Percentiles rank a stretch among this genome's conserved stretches.
Evolutionary conservation across 768 basidiomycete genomes (phyloP).

Genomic region (Mycena floridula): DNA sequence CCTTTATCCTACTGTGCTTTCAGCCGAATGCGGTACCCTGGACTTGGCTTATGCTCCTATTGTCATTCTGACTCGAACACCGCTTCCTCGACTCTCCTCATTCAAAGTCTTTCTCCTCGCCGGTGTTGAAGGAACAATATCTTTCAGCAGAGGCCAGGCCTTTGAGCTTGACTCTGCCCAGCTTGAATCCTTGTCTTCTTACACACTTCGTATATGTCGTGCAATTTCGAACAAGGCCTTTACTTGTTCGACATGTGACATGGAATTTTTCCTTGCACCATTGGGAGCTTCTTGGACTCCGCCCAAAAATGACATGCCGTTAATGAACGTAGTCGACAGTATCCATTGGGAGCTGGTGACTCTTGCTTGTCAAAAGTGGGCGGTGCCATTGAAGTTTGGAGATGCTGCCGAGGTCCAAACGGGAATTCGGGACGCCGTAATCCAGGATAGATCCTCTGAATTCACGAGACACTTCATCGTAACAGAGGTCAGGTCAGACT

Average conservation of each 20-base stretch:
- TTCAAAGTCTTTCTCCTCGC: slow-evolving; percentile 62
- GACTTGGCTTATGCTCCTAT: slow-evolving; percentile 47
- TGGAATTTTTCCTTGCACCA: slow-evolving; percentile 66
- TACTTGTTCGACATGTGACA: slow-evolving; percentile 43
- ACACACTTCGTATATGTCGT: slow-evolving; percentile 59
- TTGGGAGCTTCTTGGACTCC: slow-evolving; percentile 34
- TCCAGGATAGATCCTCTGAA: slow-evolving; percentile 75
- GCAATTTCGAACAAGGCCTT: slow-evolving; percentile 65
- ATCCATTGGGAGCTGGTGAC: slow-evolving; percentile 63
- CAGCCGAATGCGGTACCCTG: slow-evolving; percentile 24
- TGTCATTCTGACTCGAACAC: slow-evolving; percentile 58
- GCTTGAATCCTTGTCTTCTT: slow-evolving; percentile 45
- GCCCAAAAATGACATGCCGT: slow-evolving; percentile 17
- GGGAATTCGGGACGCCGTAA: slow-evolving; percentile 54
- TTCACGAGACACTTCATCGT: slow-evolving; percentile 68
- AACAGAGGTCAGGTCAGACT: slow-evolving; percentile 50
- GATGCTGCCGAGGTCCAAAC: slow-evolving; percentile 29
- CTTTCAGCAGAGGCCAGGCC: slow-evolving; percentile 40
- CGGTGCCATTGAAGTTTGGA: slow-evolving; percentile 37
- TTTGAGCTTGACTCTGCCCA: slow-evolving; percentile 42
- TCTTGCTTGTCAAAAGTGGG: slow-evolving; percentile 46
- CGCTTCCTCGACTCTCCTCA: slow-evolving; percentile 49
- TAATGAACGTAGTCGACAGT: slow-evolving; percentile 32
- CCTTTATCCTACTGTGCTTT: slow-evolving; percentile 57
- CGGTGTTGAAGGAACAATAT: slow-evolving; percentile 36